These are phyloP conservation scores for Trichoderma afroharzianum DNA, from an alignment of 2,329 filamentous ascomycete genomes.

Conservation along the genomic window DNA sequence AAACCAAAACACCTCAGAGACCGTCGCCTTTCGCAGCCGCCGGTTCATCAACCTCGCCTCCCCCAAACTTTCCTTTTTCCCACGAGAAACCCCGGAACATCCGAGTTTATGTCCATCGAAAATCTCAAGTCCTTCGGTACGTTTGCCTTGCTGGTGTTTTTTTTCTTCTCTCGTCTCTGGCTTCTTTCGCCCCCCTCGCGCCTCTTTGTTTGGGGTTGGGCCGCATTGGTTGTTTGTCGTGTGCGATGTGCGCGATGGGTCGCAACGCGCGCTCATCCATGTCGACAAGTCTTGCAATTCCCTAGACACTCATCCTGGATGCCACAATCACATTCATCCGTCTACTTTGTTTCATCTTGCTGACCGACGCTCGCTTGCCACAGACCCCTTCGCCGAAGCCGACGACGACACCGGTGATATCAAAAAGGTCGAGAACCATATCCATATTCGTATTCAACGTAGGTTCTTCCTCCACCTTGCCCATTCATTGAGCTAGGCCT, in stretches of 20 bases:
- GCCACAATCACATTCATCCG: not conserved
- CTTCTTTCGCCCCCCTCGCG: not conserved
- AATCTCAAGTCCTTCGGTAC: constrained; percentile 94
- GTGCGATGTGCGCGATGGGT: not conserved
- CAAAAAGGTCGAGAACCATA: constrained; percentile 95
- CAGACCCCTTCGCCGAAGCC: constrained; percentile 99
- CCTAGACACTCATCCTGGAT: not conserved
- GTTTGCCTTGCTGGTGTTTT: constrained; percentile 33
- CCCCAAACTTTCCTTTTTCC: constrained; percentile 51
- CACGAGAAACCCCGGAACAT: constrained; percentile 57
- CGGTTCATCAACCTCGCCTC: constrained; percentile 46
- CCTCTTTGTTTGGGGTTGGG: not conserved
- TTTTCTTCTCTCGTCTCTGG: too few relatives aligned
- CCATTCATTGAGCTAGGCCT: not conserved
- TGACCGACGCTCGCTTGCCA: constrained; percentile 7
- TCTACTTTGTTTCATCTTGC: not conserved
- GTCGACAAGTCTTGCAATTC: not conserved
- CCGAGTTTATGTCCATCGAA: constrained; percentile 98
- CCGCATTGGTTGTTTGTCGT: not conserved
- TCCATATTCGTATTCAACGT: constrained; percentile 99
- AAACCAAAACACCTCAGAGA: constrained; percentile 18
- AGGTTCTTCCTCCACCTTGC: constrained; percentile 41
- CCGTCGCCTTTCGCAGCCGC: constrained; percentile 39
- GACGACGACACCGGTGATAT: constrained; percentile 97
- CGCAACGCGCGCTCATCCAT: not conserved